Percentiles rank a stretch among this genome's conserved stretches.
phyloP scores from a whole-genome alignment of 2,329 filamentous ascomycete species.

The Colletotrichum neosansevieriae region DNA sequence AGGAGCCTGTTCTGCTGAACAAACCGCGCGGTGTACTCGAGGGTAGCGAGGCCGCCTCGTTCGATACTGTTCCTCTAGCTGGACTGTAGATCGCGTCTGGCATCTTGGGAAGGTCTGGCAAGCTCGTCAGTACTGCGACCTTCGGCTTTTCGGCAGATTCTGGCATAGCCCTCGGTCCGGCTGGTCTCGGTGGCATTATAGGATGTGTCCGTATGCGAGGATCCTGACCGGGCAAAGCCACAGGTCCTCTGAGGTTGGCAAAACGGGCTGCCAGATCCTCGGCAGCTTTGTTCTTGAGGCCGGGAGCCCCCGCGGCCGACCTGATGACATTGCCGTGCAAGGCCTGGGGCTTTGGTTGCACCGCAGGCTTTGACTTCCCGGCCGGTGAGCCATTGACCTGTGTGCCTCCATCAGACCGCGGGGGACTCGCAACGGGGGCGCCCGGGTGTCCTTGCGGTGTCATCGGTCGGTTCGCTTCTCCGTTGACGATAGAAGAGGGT shows the following conservation, averaged over 20 bases:
- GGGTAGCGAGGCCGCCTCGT: slow-evolving; percentile 73
- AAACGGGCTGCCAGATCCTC: slow-evolving; percentile 69
- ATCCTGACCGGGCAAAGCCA: slow-evolving; percentile 59
- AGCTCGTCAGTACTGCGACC: slow-evolving; percentile 62
- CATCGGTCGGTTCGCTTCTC: slow-evolving; percentile 24
- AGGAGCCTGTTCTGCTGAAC: slow-evolving; percentile 63
- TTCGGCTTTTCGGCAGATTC: slow-evolving; percentile 54
- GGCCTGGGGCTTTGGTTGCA: slow-evolving; percentile 76
- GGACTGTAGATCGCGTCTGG: slow-evolving; percentile 84
- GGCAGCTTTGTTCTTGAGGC: slow-evolving; percentile 48
- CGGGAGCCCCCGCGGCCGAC: slow-evolving; percentile 47
- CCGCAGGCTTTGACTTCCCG: slow-evolving; percentile 56
- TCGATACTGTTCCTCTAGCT: slow-evolving; percentile 77
- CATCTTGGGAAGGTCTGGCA: slow-evolving; percentile 73
- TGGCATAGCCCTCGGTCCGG: slow-evolving; percentile 68
- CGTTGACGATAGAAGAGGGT: slow-evolving; percentile 32
- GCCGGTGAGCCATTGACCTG: slow-evolving; percentile 34
- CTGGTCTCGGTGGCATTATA: slow-evolving; percentile 53
- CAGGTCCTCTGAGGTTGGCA: slow-evolving; percentile 64
- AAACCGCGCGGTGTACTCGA: slow-evolving; percentile 73
- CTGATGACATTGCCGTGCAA: slow-evolving; percentile 72
- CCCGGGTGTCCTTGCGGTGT: slow-evolving; percentile 40
- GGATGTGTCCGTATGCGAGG: slow-evolving; percentile 65
- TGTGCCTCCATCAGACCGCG: slow-evolving; percentile 9
- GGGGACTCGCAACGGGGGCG: slow-evolving; percentile 40